These are phyloP conservation scores for Lichtheimia corymbifera DNA, from an alignment of 371 early-diverging fungal genomes.

Conservation along the genomic window DNA sequence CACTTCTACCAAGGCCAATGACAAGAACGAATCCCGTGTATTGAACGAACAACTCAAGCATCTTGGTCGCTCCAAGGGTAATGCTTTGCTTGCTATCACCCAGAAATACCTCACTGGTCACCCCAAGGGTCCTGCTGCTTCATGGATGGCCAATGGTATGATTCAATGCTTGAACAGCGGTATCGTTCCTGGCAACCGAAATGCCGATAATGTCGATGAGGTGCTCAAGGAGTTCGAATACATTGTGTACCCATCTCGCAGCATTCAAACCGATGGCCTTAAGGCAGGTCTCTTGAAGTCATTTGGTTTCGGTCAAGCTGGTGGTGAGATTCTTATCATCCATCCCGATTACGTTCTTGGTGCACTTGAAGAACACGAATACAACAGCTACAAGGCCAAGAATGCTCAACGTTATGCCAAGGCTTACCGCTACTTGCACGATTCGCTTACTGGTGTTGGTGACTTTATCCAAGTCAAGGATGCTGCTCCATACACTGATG, in stretches of 20 bases:
- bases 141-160: slow-evolving; percentile 97
- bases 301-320: slow-evolving; percentile 97
- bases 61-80: slow-evolving; percentile 89
- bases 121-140: slow-evolving; percentile 96
- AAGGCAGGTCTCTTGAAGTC: slow-evolving; percentile 94
- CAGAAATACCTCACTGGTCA: slow-evolving; percentile 97
- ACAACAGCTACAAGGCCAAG: slow-evolving; percentile 71
- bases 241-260: slow-evolving; percentile 85
- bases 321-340: slow-evolving; percentile 89
- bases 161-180: slow-evolving; percentile 89
- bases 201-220: slow-evolving; percentile 92
- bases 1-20: slow-evolving; percentile 95
- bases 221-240: slow-evolving; percentile 79
- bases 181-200: slow-evolving; percentile 94
- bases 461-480: slow-evolving; percentile 90
- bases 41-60: slow-evolving; percentile 86
- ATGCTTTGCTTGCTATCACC: slow-evolving; percentile 81
- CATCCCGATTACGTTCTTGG: slow-evolving; percentile 92
- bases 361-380: slow-evolving; percentile 74
- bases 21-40: slow-evolving; percentile 93
- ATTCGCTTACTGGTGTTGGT: slow-evolving; percentile 84
- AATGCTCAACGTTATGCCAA: slow-evolving; percentile 76
- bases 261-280: slow-evolving; percentile 91
- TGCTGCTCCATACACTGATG: slow-evolving; percentile 86
- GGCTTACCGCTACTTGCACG: slow-evolving; percentile 92